phyloP scores from a whole-genome alignment of 2,329 filamentous ascomycete species.

The Colletotrichum abscissum region DNA sequence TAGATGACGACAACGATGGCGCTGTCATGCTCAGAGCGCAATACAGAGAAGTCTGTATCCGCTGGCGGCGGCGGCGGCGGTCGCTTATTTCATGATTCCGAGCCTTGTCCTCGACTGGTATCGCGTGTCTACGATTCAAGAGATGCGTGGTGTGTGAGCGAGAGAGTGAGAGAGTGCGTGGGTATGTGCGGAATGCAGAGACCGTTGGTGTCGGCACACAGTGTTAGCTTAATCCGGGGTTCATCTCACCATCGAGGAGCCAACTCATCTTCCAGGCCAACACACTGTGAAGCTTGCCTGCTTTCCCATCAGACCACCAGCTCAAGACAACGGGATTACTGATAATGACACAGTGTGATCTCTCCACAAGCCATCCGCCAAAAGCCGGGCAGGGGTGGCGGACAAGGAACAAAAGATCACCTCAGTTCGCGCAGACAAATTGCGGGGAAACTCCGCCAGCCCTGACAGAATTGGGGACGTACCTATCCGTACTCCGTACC shows the following conservation, averaged over 20 bases:
- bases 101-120: not conserved
- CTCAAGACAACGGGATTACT: not conserved
- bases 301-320: constrained; percentile 13
- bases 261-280: no score
- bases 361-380: constrained; percentile 8
- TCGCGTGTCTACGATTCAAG: not conserved
- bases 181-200: not conserved
- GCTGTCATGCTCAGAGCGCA: not conserved
- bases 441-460: constrained; percentile 30
- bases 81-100: constrained; percentile 4
- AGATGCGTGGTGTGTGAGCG: no score
- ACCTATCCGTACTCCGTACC: not conserved
- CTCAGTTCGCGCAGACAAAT: constrained; percentile 16
- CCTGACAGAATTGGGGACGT: constrained; percentile 13
- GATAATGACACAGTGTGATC: constrained; percentile 14
- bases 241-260: no score
- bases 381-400: constrained; percentile 5
- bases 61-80: not conserved
- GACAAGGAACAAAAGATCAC: constrained; percentile 13
- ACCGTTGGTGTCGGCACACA: constrained; percentile 3
- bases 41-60: not conserved
- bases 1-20: not conserved
- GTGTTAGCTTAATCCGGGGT: constrained; percentile 1
- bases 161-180: no score
- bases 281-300: not conserved